Evolutionary conservation across 2,329 filamentous ascomycete genomes (phyloP).

Genomic region (Colletotrichum sp.): DNA sequence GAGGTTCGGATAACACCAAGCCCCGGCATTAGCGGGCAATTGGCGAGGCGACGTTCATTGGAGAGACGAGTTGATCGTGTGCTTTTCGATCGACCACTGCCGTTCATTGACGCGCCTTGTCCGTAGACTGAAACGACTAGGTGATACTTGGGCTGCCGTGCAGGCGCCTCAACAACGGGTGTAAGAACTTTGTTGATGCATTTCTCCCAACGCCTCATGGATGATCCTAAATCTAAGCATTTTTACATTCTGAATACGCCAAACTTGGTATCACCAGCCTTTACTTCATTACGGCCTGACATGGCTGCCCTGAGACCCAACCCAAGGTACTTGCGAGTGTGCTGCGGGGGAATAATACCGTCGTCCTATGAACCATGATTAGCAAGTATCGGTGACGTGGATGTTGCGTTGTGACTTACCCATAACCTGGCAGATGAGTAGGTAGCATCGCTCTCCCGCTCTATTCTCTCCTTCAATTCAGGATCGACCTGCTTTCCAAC

Average conservation of each 20-base stretch:
- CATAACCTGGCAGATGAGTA: constrained; percentile 90
- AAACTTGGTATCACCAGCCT: constrained; percentile 70
- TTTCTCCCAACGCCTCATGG: neutral
- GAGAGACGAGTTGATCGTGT: neutral
- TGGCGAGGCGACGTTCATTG: neutral
- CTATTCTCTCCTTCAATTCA: constrained; percentile 82
- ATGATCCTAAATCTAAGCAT: neutral
- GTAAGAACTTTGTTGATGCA: neutral
- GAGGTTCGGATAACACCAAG: neutral
- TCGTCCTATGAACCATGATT: constrained; percentile 60
- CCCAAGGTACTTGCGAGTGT: constrained; percentile 75
- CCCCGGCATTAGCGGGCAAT: neutral
- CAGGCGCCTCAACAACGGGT: neutral
- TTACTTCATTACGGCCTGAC: constrained; percentile 67
- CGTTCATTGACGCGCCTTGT: neutral
- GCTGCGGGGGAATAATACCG: constrained; percentile 78
- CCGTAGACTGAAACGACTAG: neutral
- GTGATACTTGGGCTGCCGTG: neutral
- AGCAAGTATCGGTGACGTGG: constrained; percentile 16
- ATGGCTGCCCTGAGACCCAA: constrained; percentile 75
- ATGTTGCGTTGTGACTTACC: constrained; percentile 54
- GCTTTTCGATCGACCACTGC: neutral
- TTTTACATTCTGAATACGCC: constrained; percentile 83
- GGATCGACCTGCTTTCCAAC: constrained; percentile 86
- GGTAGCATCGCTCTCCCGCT: constrained; percentile 85